Evolutionary conservation across 805 yeast genomes (phyloP), one percentile per base, ranked within the genome.

Genomic region (Torulaspora gathmanii): DNA sequence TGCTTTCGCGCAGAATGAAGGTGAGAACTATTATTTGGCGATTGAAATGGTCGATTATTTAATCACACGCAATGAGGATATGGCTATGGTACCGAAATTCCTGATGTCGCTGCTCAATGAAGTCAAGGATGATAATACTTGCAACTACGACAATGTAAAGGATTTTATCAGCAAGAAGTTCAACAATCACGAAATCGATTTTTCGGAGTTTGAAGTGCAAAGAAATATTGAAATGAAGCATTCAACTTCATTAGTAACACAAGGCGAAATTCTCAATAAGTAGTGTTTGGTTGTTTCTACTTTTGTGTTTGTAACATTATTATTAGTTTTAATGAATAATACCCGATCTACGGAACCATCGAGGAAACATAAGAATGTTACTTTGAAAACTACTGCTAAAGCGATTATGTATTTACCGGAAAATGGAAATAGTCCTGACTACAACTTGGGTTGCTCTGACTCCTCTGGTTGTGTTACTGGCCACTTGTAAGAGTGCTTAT

Each of bases 31-130:
- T 60, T 86, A 90, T 59, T 70, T 88, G 52, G 95, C 95, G 0
- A 90, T 93, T 59, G 98, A 91, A 62, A 91, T 89, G 26, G 83
- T 93, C 28, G 86, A 87, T 63, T 79, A 80, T 51, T 70, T 93
- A 63, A 89, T 93, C 51, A 86, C 86, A 47, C 74, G 80, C 49
- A 89, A 86, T 61, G 90, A 85, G 51, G 86, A 85, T 46, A 75
- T 91, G 50, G 77, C 88, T 31, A 72, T 80, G 42, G 82, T 91
- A 33, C 98, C 99, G 0, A 65, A 63, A 2, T 90, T 80, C 53
- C 58, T 88, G 31, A 58, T 75, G 55, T 69, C 69, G 8, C 64
- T 83, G 30, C 72, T 74, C 52, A 70, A 75, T 13, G 67, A 69
- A 22, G 47, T 55, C 5, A 51, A 61, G 37, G 37, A 36, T 6